Evolutionary conservation across 2,329 filamentous ascomycete species (phyloP), one percentile per base, ranked within the genome.

Genomic region (Xylaria sp.): DNA sequence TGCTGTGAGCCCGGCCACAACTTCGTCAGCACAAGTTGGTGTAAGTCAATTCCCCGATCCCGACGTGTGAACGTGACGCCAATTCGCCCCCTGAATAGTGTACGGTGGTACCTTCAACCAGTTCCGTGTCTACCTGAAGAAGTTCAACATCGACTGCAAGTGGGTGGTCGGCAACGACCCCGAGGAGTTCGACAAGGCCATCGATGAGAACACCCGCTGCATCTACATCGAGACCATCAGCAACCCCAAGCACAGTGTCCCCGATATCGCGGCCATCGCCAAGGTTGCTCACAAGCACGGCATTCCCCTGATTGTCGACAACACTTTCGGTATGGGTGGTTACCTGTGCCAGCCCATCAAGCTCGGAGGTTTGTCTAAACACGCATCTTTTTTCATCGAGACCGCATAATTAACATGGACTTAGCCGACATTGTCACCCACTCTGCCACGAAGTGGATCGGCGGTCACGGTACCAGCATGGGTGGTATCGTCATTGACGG

Each of bases 401-500:
- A 37, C 46, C 30, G 30, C 30, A 63, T 53, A 23, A 55, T 57
- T 65, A 57, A 66, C 56, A 55, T 55, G 55, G 52, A 55, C 23
- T 30, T 42, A 63, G 87, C 84, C 54, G 87, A 90, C 65, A 89
- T 90, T 59, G 82, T 90, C 52, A 84, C 88, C 10, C 86, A 90
- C 75, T 87, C 83, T 35, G 85, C 84, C 11, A 89, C 86, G 2
- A 90, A 90, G 71, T 90, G 87, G 87, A 89, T 90, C 60, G 86
- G 87, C 52, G 87, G 87, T 30, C 87, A 90, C 69, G 87, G 87
- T 44, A 88, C 87, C 18, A 89, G 86, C 11, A 85, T 89, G 68
- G 87, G 80, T 44, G 87, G 87, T 57, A 79, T 89, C 30, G 79
- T 90, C 10, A 77, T 90, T 54, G 87, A 89, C 73, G 81, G 83